Conservation (phyloP, 1,139 yeast genomes). For the Pneumocystis murina region DNA sequence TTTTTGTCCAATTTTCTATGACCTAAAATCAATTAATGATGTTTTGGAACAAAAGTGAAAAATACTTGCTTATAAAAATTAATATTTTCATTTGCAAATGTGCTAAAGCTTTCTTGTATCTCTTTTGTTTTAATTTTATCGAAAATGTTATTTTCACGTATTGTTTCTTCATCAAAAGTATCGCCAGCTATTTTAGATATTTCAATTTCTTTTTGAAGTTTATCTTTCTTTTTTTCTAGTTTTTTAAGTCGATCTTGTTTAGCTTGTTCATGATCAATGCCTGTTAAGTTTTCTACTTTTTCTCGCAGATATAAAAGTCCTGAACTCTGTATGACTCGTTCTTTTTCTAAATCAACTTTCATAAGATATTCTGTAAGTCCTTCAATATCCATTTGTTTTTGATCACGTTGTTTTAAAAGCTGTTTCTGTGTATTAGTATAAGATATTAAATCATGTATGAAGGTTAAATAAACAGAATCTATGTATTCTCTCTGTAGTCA, state of each 20-base stretch:
- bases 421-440: slow-evolving; percentile 64
- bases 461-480: slow-evolving; percentile 69
- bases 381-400: slow-evolving; percentile 80
- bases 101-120: slow-evolving; percentile 51
- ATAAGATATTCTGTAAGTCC: slow-evolving; percentile 64
- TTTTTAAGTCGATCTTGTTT: slow-evolving; percentile 38
- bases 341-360: slow-evolving; percentile 55
- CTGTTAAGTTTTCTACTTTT: slow-evolving; percentile 45
- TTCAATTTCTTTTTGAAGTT: slow-evolving; percentile 42
- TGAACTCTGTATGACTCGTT: slow-evolving; percentile 38
- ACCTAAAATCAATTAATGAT: neutral
- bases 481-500: slow-evolving; percentile 31
- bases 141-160: slow-evolving; percentile 66
- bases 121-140: slow-evolving; percentile 69
- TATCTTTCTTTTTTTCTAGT: slow-evolving; percentile 42
- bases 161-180: slow-evolving; percentile 48
- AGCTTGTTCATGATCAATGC: slow-evolving; percentile 42
- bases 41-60: slow-evolving; percentile 1
- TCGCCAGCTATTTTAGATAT: slow-evolving; percentile 58
- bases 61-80: slow-evolving; percentile 51
- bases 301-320: slow-evolving; percentile 32
- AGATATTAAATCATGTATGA: slow-evolving; percentile 75
- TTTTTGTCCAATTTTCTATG: slow-evolving; percentile 12
- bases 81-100: slow-evolving; percentile 62
- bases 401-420: slow-evolving; percentile 71